Conservation (phyloP, 257 asterid genomes). For the Solanum virginianum region DNA sequence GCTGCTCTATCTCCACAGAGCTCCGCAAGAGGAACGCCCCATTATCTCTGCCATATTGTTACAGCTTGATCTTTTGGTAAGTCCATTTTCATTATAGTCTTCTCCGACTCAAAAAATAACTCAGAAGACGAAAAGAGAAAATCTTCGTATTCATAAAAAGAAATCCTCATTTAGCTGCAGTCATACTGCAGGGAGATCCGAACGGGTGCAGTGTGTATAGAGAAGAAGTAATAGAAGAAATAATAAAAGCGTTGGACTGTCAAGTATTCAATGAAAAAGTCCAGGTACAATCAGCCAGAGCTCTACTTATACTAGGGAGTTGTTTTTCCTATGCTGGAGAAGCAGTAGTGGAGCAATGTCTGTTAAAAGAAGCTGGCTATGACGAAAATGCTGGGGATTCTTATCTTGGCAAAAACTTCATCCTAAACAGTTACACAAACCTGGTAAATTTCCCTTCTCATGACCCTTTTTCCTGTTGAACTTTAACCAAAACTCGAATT, state of each 20-base stretch:
- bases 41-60: constrained; percentile 48
- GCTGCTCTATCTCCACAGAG: constrained; percentile 45
- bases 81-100: neutral
- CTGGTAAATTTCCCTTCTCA: constrained; percentile 16
- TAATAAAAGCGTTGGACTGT: constrained; percentile 39
- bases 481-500: neutral
- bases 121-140: neutral
- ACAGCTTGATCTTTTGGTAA: constrained; percentile 69
- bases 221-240: constrained; percentile 64
- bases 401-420: constrained; percentile 6
- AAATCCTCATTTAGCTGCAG: constrained; percentile 6
- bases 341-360: constrained; percentile 42
- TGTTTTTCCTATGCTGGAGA: constrained; percentile 64
- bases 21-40: constrained; percentile 48
- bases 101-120: neutral
- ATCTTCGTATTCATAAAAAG: neutral
- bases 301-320: constrained; percentile 63
- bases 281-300: constrained; percentile 47
- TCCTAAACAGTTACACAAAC: neutral
- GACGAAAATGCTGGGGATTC: constrained; percentile 10
- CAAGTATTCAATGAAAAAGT: constrained; percentile 34
- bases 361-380: constrained; percentile 48
- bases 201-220: constrained; percentile 46
- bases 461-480: neutral
- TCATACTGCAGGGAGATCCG: constrained; percentile 40